A percentile compares a stretch with the other conserved stretches of the same genome.
These are phyloP conservation scores for Orbilia blumenaviensis DNA, from an alignment of 2,329 filamentous ascomycete genomes.

Conservation along the genomic window DNA sequence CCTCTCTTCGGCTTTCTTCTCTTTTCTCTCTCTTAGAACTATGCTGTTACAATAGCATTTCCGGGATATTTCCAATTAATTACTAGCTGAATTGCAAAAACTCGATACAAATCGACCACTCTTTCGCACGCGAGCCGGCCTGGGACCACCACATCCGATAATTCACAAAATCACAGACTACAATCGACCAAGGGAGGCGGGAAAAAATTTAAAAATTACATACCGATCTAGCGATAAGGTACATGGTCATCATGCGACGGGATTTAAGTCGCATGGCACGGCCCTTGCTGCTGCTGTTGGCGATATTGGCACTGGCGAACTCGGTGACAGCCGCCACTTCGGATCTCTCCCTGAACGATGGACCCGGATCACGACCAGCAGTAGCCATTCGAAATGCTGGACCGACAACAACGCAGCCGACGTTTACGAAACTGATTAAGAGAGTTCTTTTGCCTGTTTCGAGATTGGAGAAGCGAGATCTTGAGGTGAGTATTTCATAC, in stretches of 20 bases:
- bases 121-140: slow-evolving; percentile 19
- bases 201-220: no score
- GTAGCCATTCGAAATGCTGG: slow-evolving; percentile 1
- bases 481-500: slow-evolving; percentile 42
- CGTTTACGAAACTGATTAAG: slow-evolving; percentile 31
- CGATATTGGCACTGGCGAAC: slow-evolving; percentile 14
- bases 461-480: slow-evolving; percentile 47
- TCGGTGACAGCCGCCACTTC: slow-evolving; percentile 23
- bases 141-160: neutral
- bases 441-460: slow-evolving; percentile 17
- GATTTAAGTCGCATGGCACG: slow-evolving; percentile 30
- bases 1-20: neutral
- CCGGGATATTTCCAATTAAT: no score
- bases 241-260: slow-evolving; percentile 21
- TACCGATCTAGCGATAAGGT: no score
- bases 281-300: slow-evolving; percentile 22
- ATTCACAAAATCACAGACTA: no score
- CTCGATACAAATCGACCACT: slow-evolving; percentile 1
- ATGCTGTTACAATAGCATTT: slow-evolving; percentile 14
- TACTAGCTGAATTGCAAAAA: neutral
- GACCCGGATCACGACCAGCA: slow-evolving; percentile 7
- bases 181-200: neutral
- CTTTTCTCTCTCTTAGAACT: neutral
- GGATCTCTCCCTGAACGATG: slow-evolving; percentile 11
- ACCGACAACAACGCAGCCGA: slow-evolving; percentile 39